Percentiles rank a stretch among this genome's conserved stretches.
phyloP scores from a whole-genome alignment of 2,329 filamentous ascomycete genomes.

The Colletotrichum scovillei region DNA sequence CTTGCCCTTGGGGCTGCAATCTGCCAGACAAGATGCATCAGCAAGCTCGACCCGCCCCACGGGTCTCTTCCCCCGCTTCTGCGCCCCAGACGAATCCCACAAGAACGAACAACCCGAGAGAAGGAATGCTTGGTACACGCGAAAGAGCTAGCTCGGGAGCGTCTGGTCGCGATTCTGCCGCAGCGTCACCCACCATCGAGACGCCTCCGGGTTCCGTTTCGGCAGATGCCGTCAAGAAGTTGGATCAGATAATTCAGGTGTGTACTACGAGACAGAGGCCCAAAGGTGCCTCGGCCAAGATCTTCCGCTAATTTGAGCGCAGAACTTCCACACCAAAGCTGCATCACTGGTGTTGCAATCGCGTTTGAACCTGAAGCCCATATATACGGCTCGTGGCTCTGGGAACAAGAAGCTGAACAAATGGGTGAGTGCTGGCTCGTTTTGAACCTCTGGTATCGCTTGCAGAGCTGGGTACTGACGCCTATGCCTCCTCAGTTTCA shows the following conservation, averaged over 20 bases:
- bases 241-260: constrained; percentile 95
- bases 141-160: constrained; percentile 57
- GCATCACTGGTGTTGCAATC: constrained; percentile 87
- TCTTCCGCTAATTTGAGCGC: constrained; percentile 19
- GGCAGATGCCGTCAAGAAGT: constrained; percentile 78
- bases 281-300: background rate
- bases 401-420: constrained; percentile 76
- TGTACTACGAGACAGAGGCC: constrained; percentile 13
- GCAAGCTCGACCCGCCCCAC: constrained; percentile 80
- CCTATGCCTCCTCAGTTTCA: constrained; percentile 77
- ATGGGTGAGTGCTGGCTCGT: constrained; percentile 73
- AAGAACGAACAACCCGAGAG: constrained; percentile 80
- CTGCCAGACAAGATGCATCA: constrained; percentile 78
- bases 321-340: constrained; percentile 95
- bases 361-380: constrained; percentile 75
- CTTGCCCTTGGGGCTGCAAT: constrained; percentile 1
- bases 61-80: constrained; percentile 78
- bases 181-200: constrained; percentile 61
- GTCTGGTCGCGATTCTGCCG: constrained; percentile 48
- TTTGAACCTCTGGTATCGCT: background rate
- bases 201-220: constrained; percentile 57
- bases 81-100: constrained; percentile 78
- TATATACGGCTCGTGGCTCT: constrained; percentile 56
- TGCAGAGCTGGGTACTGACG: background rate
- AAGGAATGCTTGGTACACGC: constrained; percentile 58